Evolutionary conservation across 768 basidiomycete genomes (phyloP).

Genomic region (Daedaleopsis sinensis): DNA sequence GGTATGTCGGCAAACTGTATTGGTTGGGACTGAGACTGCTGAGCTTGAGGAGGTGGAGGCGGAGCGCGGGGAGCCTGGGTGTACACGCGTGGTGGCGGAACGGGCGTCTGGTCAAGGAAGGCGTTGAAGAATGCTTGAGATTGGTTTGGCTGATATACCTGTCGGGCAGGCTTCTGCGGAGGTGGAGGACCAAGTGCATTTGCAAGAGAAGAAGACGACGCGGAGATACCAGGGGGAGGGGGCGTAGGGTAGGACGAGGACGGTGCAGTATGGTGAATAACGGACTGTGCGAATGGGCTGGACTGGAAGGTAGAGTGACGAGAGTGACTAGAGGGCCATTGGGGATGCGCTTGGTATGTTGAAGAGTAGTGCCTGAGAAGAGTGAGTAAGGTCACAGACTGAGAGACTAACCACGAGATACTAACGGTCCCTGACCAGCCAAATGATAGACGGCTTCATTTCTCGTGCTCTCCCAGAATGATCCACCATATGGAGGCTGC

Average conservation of each 20-base stretch:
- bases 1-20: constrained; percentile 3
- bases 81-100: constrained; percentile 34
- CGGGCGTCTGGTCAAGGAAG: constrained; percentile 61
- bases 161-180: constrained; percentile 32
- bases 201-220: constrained; percentile 77
- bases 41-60: constrained; percentile 29
- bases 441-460: constrained; percentile 65
- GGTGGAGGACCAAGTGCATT: constrained; percentile 61
- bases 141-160: constrained; percentile 54
- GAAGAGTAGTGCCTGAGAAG: constrained; percentile 25
- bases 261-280: constrained; percentile 67
- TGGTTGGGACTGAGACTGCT: constrained; percentile 9
- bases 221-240: constrained; percentile 60
- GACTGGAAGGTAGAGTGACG: constrained; percentile 57
- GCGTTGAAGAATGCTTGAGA: constrained; percentile 67
- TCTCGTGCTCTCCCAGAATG: constrained; percentile 67
- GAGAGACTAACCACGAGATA: background rate
- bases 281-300: constrained; percentile 60
- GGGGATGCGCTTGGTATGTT: constrained; percentile 34
- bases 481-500: constrained; percentile 46
- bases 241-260: constrained; percentile 71
- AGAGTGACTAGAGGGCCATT: constrained; percentile 45
- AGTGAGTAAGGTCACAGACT: background rate
- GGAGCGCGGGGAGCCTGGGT: background rate
- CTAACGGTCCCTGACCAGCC: constrained; percentile 45